Conservation (phyloP, 768 basidiomycete species). For the Suillus fuscotomentosus region DNA sequence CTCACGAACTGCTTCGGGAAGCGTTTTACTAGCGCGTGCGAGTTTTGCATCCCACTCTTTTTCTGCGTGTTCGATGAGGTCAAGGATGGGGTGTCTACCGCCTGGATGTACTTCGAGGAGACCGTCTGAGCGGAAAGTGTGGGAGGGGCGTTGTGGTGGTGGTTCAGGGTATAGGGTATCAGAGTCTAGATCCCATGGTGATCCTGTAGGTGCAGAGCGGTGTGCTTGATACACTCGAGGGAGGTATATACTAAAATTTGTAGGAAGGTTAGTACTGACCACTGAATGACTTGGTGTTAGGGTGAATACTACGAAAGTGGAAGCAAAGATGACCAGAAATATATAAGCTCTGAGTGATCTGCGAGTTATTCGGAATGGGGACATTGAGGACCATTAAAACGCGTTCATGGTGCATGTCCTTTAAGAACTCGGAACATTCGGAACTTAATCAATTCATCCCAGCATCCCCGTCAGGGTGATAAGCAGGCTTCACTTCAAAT, state of each 20-base stretch:
- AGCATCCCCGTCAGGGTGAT: too few relatives aligned
- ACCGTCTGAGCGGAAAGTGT: conserved; percentile 29
- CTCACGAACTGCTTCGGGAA: conserved; percentile 38
- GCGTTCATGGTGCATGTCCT: too few relatives aligned
- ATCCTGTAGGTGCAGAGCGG: not conserved
- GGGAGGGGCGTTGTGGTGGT: conserved; percentile 3
- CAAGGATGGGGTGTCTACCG: conserved; percentile 44
- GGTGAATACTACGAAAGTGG: not conserved
- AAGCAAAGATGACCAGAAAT: not conserved
- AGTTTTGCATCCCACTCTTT: conserved; percentile 39
- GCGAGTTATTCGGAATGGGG: not conserved
- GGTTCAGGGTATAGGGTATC: not conserved
- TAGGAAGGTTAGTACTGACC: not conserved
- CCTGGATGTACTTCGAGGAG: conserved; percentile 36
- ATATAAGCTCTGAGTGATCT: not conserved
- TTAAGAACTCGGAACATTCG: too few relatives aligned
- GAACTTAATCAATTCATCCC: too few relatives aligned
- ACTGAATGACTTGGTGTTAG: not conserved
- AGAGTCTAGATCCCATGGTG: not conserved
- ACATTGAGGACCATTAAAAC: not conserved
- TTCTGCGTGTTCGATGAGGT: conserved; percentile 39
- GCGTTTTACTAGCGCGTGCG: conserved; percentile 34
- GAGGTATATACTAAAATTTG: not conserved
- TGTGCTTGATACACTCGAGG: not conserved
- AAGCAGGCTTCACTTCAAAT: too few relatives aligned